These are phyloP conservation scores for Grosmannia huntii DNA, from an alignment of 2,329 filamentous ascomycete species.

Conservation along the genomic window DNA sequence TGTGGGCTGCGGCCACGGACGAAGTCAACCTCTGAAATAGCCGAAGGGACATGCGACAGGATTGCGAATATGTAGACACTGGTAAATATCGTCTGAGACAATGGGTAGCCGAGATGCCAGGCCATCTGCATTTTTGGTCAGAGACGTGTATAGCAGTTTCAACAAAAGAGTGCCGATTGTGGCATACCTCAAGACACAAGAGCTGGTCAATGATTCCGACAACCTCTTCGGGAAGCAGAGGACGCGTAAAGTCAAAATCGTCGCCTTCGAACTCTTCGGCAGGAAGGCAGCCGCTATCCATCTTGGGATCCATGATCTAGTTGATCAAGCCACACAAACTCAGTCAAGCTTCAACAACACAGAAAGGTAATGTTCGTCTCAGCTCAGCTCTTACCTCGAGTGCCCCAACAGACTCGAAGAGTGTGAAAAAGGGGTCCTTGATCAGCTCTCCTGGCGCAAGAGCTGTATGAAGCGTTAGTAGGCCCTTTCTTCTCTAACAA, in stretches of 20 bases:
- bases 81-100: slow-evolving; percentile 90
- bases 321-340: not conserved
- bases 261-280: slow-evolving; percentile 74
- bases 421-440: slow-evolving; percentile 86
- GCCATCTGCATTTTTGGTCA: slow-evolving; percentile 55
- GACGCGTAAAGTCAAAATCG: slow-evolving; percentile 59
- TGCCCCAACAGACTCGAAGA: slow-evolving; percentile 87
- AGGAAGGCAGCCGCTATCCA: slow-evolving; percentile 83
- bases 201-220: slow-evolving; percentile 92
- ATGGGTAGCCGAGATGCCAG: slow-evolving; percentile 91
- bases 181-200: slow-evolving; percentile 66
- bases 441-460: slow-evolving; percentile 70
- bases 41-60: slow-evolving; percentile 54
- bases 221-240: slow-evolving; percentile 63
- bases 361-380: slow-evolving; percentile 6
- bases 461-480: slow-evolving; percentile 31
- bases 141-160: not conserved
- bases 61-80: slow-evolving; percentile 82
- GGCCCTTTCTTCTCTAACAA: not conserved
- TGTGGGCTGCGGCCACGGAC: slow-evolving; percentile 32
- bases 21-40: slow-evolving; percentile 54
- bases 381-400: slow-evolving; percentile 44
- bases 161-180: not conserved
- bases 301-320: slow-evolving; percentile 97
- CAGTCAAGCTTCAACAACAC: not conserved